Evolutionary conservation across 2,329 filamentous ascomycete species (phyloP).

Genomic region (Aspergillus cejpii): DNA sequence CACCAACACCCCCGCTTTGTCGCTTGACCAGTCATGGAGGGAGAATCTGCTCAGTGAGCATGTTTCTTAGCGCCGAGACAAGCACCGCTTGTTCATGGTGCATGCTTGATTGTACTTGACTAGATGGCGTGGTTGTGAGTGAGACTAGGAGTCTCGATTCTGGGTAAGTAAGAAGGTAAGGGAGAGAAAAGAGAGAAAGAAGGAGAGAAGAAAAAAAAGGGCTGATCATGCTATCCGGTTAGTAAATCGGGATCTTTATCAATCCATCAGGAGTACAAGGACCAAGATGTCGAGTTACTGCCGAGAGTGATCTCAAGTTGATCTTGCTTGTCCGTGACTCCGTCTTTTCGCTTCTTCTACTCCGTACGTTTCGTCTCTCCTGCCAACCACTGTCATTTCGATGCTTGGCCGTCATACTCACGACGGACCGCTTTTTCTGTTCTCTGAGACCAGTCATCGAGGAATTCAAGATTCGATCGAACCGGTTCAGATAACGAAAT

Average conservation of each 20-base stretch:
- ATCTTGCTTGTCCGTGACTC: neutral
- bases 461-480: neutral
- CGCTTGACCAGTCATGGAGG: neutral
- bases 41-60: constrained; percentile 2
- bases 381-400: constrained; percentile 3
- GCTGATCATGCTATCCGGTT: neutral
- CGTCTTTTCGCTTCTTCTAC: neutral
- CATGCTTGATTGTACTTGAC: constrained; percentile 9
- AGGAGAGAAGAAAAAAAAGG: neutral
- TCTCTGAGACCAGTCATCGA: neutral
- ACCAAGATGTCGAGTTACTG: neutral
- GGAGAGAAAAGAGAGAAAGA: no score
- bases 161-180: no score
- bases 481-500: constrained; percentile 12
- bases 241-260: constrained; percentile 4
- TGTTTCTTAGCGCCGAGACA: constrained; percentile 14
- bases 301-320: neutral
- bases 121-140: constrained; percentile 1
- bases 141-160: no score
- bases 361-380: neutral
- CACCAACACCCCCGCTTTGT: neutral
- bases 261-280: constrained; percentile 4
- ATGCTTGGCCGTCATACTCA: constrained; percentile 7
- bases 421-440: constrained; percentile 1
- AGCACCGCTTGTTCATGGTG: constrained; percentile 7